Evolutionary conservation across 306 rosid genomes (phyloP).

Genomic region (Astragalus membranaceus): DNA sequence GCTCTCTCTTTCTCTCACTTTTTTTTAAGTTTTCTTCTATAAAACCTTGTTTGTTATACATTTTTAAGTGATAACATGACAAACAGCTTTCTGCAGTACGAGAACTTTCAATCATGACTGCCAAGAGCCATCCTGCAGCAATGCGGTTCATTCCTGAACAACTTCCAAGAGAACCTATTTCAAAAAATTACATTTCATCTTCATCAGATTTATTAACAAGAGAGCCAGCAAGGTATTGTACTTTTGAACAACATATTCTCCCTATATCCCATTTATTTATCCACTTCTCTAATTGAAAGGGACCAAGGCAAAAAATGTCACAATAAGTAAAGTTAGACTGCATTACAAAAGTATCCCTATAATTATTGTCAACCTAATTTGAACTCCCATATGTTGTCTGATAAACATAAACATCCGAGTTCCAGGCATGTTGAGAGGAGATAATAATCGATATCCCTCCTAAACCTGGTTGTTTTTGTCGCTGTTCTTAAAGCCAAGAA

Average conservation of each 20-base stretch:
- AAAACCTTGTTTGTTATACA: constrained; percentile 42
- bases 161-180: constrained; percentile 53
- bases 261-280: constrained; percentile 12
- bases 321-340: background rate
- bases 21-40: constrained; percentile 11
- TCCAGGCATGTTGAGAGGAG: background rate
- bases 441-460: constrained; percentile 2
- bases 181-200: constrained; percentile 47
- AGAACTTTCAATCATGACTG: constrained; percentile 98
- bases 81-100: constrained; percentile 99
- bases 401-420: background rate
- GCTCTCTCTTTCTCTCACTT: background rate
- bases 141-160: constrained; percentile 96
- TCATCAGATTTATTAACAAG: constrained; percentile 45
- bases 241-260: constrained; percentile 2
- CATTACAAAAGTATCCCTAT: background rate
- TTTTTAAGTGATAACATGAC: constrained; percentile 97
- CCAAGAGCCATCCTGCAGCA: constrained; percentile 97
- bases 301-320: background rate
- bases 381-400: background rate
- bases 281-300: constrained; percentile 4
- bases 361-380: background rate
- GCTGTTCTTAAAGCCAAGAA: background rate
- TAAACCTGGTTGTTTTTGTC: constrained; percentile 11
- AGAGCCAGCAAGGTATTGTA: constrained; percentile 83